Base-by-base conservation (phyloP, 176 grass and related monocot genomes). In the Musa troglodytarum region DNA sequence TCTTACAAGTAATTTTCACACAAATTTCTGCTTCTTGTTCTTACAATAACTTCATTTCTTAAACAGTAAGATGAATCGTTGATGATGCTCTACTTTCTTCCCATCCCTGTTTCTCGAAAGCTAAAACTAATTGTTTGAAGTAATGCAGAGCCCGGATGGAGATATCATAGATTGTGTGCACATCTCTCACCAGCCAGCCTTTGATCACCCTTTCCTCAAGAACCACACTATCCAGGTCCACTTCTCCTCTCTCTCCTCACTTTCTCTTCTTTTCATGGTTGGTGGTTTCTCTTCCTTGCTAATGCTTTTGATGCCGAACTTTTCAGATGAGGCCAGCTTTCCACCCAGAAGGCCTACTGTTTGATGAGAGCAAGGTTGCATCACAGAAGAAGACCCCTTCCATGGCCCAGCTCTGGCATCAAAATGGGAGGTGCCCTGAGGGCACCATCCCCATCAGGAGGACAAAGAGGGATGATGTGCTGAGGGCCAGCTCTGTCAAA, bases 111-210 rank as follows among this genome's bases (percentile, higher is more conserved):
- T 14, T 70, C 20, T 70, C 16, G 25, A 43, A 29, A 68, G 25
- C 13, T 11, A 68, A 14, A 68, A 68, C 49, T 28, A 14, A 22
- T 9, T 52, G 12, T 55, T 22, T 10, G 20, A 55, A 54, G 25
- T 1, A 16, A 71, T 74, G 52, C 71, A 74, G 71, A 74, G 71
- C 52, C 91, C 96, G 21, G 96, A 99, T 69, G 72, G 72, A 58
- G 72, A 74, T 58, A 76, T 76, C 34, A 76, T 76, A 63, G 74
- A 76, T 12, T 76, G 74, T 23, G 74, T 76, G 43, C 74, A 52
- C 59, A 64, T 76, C 74, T 76, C 74, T 52, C 74, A 52, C 59
- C 74, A 76, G 11, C 74, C 74, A 52, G 74, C 74, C 34, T 76
- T 76, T 17, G 74, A 76, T 76, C 74, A 76, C 11, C 74, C 74